These are phyloP conservation scores for Maudiozyma bulderi DNA, from an alignment of 805 yeast genomes.

Conservation along the genomic window DNA sequence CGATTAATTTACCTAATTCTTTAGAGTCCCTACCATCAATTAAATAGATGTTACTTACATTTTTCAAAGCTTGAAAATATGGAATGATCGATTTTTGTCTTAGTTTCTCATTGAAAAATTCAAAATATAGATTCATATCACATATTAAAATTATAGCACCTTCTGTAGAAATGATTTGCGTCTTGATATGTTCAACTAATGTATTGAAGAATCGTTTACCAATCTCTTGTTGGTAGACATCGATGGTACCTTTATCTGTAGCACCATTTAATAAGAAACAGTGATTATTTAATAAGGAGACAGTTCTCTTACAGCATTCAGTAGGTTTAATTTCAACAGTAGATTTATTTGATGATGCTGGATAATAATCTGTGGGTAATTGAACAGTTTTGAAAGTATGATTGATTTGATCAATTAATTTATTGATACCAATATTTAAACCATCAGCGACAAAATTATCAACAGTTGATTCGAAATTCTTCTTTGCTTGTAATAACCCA, in stretches of 20 bases:
- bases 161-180: constrained; percentile 58
- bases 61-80: constrained; percentile 68
- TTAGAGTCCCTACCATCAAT: constrained; percentile 60
- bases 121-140: constrained; percentile 72
- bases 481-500: constrained; percentile 68
- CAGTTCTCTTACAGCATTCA: constrained; percentile 53
- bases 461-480: constrained; percentile 66
- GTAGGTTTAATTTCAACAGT: constrained; percentile 39
- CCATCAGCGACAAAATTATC: constrained; percentile 93
- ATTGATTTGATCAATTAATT: constrained; percentile 73
- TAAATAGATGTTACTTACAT: constrained; percentile 74
- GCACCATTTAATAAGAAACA: constrained; percentile 66
- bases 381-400: constrained; percentile 46
- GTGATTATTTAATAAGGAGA: constrained; percentile 58
- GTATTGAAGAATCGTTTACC: constrained; percentile 76
- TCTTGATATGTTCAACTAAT: constrained; percentile 67
- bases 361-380: constrained; percentile 54
- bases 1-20: constrained; percentile 72
- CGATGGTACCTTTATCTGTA: constrained; percentile 80
- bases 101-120: constrained; percentile 50
- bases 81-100: constrained; percentile 63
- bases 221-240: constrained; percentile 88
- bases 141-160: constrained; percentile 80
- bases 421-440: constrained; percentile 82
- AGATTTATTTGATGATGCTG: constrained; percentile 20